Evolutionary conservation across 371 early-diverging fungal genomes (phyloP), one percentile per base, ranked within the genome.

Genomic region (Mucor piriformis): DNA sequence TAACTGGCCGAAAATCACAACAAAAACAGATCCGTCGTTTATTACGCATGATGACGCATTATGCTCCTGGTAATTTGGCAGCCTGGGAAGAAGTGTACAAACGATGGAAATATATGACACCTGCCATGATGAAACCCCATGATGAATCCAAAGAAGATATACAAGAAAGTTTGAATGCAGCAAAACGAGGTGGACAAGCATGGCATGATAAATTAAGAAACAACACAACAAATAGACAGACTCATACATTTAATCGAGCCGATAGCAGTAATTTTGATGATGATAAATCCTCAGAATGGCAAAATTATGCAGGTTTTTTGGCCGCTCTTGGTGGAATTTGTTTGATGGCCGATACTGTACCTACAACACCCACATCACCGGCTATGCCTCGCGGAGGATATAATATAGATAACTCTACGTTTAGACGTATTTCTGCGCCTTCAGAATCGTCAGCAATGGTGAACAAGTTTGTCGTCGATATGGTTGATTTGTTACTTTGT

Each of bases 81-180:
- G 94, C 92, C 0, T 93, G 93, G 92, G 93, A 93, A 63, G 94
- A 95, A 64, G 86, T 88, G 0, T 93, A 88, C 61, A 82, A 84
- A 48, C 80, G 91, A 29, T 95, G 95, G 94, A 85, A 83, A 64
- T 76, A 74, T 21, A 75, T 87, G 54, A 87, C 79, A 8, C 76
- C 75, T 10, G 61, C 77, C n/a, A 80, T 87, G 64, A 73, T 81
- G 3, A 68, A 72, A 11, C 67, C 79, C 1, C 51, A 73, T 2
- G 87, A 86, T 24, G 82, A 82, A 27, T 50, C 54, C 8, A 61
- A 65, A 32, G 76, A 75, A 15, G 82, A 81, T 7, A 18, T 47
- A 3, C 35, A 47, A 35, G 81, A 74, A 18, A 59, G 16, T 18
- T 48, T 23, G 24, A 51, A n/a, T 20, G 38, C 42, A 18, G 58